Evolutionary conservation across 371 early-diverging fungal species (phyloP).

Genomic region (Chytridiales sp.): DNA sequence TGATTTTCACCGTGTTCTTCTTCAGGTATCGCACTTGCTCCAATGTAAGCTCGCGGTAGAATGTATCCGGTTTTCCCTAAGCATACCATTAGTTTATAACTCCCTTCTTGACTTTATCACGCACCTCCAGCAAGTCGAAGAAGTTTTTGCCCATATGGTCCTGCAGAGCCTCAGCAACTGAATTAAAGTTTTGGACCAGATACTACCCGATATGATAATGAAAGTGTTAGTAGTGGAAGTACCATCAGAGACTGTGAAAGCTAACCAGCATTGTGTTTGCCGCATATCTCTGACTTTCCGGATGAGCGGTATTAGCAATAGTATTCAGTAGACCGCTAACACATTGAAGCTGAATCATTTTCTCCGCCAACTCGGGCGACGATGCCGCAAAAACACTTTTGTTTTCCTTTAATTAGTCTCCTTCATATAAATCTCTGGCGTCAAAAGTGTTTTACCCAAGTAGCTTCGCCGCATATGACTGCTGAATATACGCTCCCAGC

Average conservation of each 20-base stretch:
- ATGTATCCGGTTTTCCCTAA: conserved; percentile 53
- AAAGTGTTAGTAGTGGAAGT: background rate
- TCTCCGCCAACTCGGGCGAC: conserved; percentile 41
- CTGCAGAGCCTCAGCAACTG: conserved; percentile 40
- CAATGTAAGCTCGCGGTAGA: conserved; percentile 52
- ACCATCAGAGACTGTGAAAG: background rate
- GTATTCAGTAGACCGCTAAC: conserved; percentile 50
- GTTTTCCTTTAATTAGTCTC: background rate
- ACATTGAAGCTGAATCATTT: conserved; percentile 50
- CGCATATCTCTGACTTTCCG: conserved; percentile 55
- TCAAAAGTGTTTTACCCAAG: conserved; percentile 51
- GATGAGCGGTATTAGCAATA: conserved; percentile 51
- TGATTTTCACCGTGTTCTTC: conserved; percentile 48
- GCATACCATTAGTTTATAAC: background rate
- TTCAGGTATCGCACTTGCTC: conserved; percentile 55
- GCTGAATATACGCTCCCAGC: conserved; percentile 49
- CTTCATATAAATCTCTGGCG: background rate
- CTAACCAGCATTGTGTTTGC: conserved; percentile 42
- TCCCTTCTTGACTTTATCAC: background rate
- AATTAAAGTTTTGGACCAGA: conserved; percentile 38
- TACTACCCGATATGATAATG: conserved; percentile 20
- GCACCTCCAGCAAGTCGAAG: conserved; percentile 51
- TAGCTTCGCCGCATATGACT: conserved; percentile 53
- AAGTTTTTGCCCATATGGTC: conserved; percentile 55
- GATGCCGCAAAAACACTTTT: conserved; percentile 49